These are phyloP conservation scores for Hypoxylon sp. DNA, from an alignment of 2,329 filamentous ascomycete species.

Conservation along the genomic window DNA sequence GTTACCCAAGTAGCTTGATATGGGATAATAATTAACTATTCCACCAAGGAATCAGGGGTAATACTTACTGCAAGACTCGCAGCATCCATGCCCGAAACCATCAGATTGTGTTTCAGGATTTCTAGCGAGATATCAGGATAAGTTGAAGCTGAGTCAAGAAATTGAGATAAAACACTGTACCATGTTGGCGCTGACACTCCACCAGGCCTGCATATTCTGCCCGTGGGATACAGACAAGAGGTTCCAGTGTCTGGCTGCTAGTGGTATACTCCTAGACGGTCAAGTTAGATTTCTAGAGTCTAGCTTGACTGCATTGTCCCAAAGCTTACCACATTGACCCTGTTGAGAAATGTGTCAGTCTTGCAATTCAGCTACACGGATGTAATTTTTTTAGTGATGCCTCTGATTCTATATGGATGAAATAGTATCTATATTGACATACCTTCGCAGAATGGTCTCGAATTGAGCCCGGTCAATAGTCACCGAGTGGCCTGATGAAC, in stretches of 20 bases:
- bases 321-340: slow-evolving; percentile 53
- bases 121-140: slow-evolving; percentile 52
- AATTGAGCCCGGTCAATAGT: background rate
- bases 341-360: slow-evolving; percentile 44
- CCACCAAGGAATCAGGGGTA: background rate
- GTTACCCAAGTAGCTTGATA: background rate
- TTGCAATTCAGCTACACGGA: background rate
- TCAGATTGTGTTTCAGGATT: slow-evolving; percentile 65
- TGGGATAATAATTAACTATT: background rate
- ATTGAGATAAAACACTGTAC: slow-evolving; percentile 58
- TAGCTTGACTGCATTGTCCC: slow-evolving; percentile 18
- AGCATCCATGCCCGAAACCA: slow-evolving; percentile 64
- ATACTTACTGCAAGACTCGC: slow-evolving; percentile 63
- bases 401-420: background rate
- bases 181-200: slow-evolving; percentile 66
- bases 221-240: slow-evolving; percentile 67
- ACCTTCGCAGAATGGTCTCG: slow-evolving; percentile 68
- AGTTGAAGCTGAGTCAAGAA: background rate
- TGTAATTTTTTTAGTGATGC: background rate
- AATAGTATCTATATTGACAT: slow-evolving; percentile 50
- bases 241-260: slow-evolving; percentile 54
- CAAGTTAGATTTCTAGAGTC: slow-evolving; percentile 39
- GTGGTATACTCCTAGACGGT: slow-evolving; percentile 29
- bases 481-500: background rate
- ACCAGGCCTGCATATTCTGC: slow-evolving; percentile 74